These are phyloP conservation scores for Yueomyces sp. DNA, from an alignment of 805 yeast genomes.

Conservation along the genomic window DNA sequence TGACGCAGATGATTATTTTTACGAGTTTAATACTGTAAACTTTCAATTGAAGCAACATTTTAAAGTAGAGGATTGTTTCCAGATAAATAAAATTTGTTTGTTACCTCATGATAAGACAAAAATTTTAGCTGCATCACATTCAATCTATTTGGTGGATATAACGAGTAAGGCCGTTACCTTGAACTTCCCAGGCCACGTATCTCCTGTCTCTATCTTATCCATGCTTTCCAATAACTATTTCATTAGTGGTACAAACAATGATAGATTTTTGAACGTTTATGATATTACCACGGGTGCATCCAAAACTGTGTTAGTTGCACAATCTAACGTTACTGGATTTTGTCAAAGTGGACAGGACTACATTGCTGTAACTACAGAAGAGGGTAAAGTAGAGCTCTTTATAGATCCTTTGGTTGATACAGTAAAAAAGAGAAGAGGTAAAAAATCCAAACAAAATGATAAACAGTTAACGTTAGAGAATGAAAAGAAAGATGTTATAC, in stretches of 20 bases:
- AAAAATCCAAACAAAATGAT: constrained; percentile 39
- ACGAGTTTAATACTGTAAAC: constrained; percentile 46
- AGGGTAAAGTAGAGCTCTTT: constrained; percentile 63
- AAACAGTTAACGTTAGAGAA: constrained; percentile 34
- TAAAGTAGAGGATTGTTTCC: constrained; percentile 23
- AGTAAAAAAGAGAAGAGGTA: constrained; percentile 32
- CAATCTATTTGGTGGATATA: constrained; percentile 40
- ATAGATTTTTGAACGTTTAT: constrained; percentile 68
- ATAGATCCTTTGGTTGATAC: constrained; percentile 33
- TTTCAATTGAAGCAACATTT: constrained; percentile 31
- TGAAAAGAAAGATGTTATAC: constrained; percentile 24
- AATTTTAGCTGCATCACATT: constrained; percentile 54
- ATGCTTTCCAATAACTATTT: constrained; percentile 30
- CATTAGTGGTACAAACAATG: constrained; percentile 62
- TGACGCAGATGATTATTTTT: constrained; percentile 43
- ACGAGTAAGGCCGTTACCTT: constrained; percentile 27
- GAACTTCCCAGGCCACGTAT: constrained; percentile 65
- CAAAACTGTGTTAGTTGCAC: constrained; percentile 53
- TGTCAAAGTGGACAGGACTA: constrained; percentile 22
- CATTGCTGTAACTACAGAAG: constrained; percentile 48
- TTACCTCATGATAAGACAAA: constrained; percentile 22
- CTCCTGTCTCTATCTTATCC: constrained; percentile 42
- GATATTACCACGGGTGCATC: constrained; percentile 25
- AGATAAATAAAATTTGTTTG: constrained; percentile 18
- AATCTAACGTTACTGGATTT: constrained; percentile 41